These are phyloP conservation scores for Nitzschia sp. DNA, from an alignment of 108 stramenopile genomes.

Conservation along the genomic window DNA sequence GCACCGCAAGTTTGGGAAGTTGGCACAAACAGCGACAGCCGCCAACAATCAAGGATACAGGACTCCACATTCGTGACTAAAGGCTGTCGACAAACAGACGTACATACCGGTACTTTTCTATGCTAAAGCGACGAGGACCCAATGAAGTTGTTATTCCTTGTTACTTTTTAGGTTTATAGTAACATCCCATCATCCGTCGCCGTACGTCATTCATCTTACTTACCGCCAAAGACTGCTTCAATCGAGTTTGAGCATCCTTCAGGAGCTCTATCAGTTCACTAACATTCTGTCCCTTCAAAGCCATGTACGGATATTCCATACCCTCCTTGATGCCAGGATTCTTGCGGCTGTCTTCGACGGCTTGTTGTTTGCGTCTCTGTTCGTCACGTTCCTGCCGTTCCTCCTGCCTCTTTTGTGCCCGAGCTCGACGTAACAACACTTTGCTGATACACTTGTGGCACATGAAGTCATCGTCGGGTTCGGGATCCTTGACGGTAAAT, in stretches of 20 bases:
- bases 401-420: constrained; percentile 70
- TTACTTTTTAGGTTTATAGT: not conserved
- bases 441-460: constrained; percentile 64
- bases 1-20: no score
- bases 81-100: no score
- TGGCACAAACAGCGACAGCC: no score
- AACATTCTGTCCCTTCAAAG: constrained; percentile 59
- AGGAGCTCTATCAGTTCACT: constrained; percentile 74
- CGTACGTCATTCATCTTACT: constrained; percentile 59
- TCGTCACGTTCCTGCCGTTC: constrained; percentile 55
- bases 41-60: no score
- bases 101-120: no score
- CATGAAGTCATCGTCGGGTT: constrained; percentile 76
- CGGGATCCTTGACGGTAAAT: constrained; percentile 57
- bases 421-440: constrained; percentile 46
- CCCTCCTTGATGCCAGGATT: constrained; percentile 38
- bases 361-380: constrained; percentile 13
- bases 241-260: constrained; percentile 66
- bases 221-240: constrained; percentile 47
- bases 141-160: no score
- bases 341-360: constrained; percentile 10
- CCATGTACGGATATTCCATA: constrained; percentile 66
- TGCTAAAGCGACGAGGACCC: no score
- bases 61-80: no score
- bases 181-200: constrained; percentile 30